Conservation (phyloP, 306 rosid genomes). For the Vicia villosa region DNA sequence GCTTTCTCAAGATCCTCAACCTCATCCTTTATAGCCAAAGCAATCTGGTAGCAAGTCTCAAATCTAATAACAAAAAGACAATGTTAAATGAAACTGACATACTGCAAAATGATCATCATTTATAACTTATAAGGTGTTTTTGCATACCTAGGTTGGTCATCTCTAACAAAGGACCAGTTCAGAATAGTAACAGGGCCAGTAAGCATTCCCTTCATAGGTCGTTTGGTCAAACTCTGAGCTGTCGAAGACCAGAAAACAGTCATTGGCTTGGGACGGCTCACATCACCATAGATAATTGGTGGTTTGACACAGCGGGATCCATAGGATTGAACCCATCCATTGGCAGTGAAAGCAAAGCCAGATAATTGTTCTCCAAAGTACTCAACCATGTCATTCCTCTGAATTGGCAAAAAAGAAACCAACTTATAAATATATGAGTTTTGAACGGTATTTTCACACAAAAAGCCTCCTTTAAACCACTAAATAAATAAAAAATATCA, state of each 20-base stretch:
- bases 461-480: slow-evolving; percentile 2
- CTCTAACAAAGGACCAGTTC: slow-evolving; percentile 89
- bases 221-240: slow-evolving; percentile 71
- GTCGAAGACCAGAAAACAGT: slow-evolving; percentile 84
- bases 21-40: slow-evolving; percentile 88
- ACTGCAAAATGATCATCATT: background rate
- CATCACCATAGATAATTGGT: slow-evolving; percentile 87
- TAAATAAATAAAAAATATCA: slow-evolving; percentile 3
- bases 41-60: slow-evolving; percentile 88
- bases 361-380: slow-evolving; percentile 89
- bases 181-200: slow-evolving; percentile 89
- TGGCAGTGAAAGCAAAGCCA: slow-evolving; percentile 85
- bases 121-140: background rate
- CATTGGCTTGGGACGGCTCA: slow-evolving; percentile 91
- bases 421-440: slow-evolving; percentile 5
- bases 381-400: slow-evolving; percentile 97
- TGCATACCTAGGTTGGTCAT: slow-evolving; percentile 80
- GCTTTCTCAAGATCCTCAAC: slow-evolving; percentile 91
- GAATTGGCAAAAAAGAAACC: slow-evolving; percentile 30
- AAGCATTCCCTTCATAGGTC: slow-evolving; percentile 94
- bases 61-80: slow-evolving; percentile 46
- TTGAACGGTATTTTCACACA: slow-evolving; percentile 11
- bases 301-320: slow-evolving; percentile 91
- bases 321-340: slow-evolving; percentile 94
- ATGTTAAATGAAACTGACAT: slow-evolving; percentile 24